Evolutionary conservation across 192 early-diverging fungal genomes (phyloP).

Genomic region (Ambispora gerdemannii): DNA sequence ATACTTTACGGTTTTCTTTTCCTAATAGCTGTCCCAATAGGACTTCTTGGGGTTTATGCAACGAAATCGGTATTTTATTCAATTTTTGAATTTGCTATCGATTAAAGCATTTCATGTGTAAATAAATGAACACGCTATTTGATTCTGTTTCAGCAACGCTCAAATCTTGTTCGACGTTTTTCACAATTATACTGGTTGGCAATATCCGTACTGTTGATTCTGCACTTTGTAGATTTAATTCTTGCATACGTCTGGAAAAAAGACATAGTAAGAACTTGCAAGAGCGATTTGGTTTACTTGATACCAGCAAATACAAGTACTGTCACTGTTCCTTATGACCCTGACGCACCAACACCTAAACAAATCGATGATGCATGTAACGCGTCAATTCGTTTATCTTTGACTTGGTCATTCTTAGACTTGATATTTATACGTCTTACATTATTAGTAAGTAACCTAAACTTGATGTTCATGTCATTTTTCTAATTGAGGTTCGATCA

Average conservation of each 20-base stretch:
- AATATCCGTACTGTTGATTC: background rate
- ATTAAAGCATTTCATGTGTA: too few species aligned
- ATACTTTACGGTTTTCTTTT: too few species aligned
- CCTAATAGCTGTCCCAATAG: too few species aligned
- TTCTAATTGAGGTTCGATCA: too few species aligned
- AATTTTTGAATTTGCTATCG: too few species aligned
- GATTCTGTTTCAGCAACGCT: too few species aligned
- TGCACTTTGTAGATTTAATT: conserved; percentile 3
- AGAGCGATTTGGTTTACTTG: conserved; percentile 1
- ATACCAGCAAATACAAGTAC: conserved; percentile 13
- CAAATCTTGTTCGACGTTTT: too few species aligned
- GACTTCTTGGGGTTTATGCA: too few species aligned
- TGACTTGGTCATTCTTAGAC: background rate
- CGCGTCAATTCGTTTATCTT: background rate
- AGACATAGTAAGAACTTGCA: background rate
- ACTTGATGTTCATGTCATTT: too few species aligned
- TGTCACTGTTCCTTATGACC: background rate
- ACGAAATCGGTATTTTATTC: too few species aligned
- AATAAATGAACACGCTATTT: too few species aligned
- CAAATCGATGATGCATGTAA: conserved; percentile 2
- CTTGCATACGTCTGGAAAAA: background rate
- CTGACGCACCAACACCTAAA: background rate
- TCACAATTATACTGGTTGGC: conserved; percentile 6
- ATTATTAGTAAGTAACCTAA: conserved; percentile 14
- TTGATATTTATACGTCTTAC: background rate